Conservation (phyloP, 805 yeast genomes). For the Ogataea degrootiae region DNA sequence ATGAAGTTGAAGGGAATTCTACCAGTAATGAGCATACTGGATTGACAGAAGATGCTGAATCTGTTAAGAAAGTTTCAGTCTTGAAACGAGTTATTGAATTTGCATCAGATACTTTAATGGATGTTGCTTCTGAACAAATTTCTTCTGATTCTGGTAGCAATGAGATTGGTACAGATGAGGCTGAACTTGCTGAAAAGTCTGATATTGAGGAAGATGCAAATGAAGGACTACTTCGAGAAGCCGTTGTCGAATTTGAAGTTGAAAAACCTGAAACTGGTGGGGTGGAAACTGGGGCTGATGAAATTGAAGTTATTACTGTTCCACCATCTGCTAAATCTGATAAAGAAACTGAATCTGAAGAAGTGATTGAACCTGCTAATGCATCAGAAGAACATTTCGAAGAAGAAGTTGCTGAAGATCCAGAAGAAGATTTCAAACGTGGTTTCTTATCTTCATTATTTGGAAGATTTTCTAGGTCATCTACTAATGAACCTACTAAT, state of each 20-base stretch:
- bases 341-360: not conserved
- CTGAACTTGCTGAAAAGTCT: not conserved
- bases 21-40: too few species aligned
- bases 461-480: too few species aligned
- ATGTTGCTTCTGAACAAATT: not conserved
- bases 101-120: not conserved
- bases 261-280: not conserved
- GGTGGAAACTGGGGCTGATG: not conserved
- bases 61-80: too few species aligned
- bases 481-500: too few species aligned
- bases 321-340: not conserved
- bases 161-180: not conserved
- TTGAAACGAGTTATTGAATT: too few species aligned
- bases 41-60: too few species aligned
- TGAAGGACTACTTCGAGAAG: not conserved
- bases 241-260: not conserved
- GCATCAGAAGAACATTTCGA: too few species aligned
- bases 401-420: too few species aligned
- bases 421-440: too few species aligned
- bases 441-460: too few species aligned
- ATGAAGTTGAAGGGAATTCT: too few species aligned
- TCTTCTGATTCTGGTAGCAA: not conserved
- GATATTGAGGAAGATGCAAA: not conserved
- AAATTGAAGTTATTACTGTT: not conserved
- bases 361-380: too few species aligned